Percentiles rank a stretch among this genome's conserved stretches.
Conservation (phyloP, 2,329 filamentous ascomycete species). For the Chrysoporthe cubensis region DNA sequence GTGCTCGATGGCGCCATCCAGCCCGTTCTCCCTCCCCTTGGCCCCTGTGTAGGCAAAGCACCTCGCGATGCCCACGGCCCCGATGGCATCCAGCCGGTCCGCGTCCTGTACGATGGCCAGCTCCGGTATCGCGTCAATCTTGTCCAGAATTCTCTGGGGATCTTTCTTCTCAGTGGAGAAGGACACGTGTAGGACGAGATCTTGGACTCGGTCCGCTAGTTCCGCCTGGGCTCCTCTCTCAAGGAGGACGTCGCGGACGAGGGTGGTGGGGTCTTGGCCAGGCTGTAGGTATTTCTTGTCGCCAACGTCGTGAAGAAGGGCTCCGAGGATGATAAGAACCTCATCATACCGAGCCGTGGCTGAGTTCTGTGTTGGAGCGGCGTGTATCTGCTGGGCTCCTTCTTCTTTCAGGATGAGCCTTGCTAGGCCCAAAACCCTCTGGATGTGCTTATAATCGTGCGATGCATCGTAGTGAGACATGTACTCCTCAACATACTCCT, state of each 20-base stretch:
- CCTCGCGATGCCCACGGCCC: constrained; percentile 81
- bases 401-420: constrained; percentile 64
- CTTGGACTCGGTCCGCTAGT: constrained; percentile 70
- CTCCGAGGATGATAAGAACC: constrained; percentile 67
- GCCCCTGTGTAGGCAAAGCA: constrained; percentile 78
- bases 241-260: constrained; percentile 59
- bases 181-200: constrained; percentile 77
- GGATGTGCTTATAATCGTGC: constrained; percentile 85
- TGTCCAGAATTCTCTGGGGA: constrained; percentile 57
- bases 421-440: constrained; percentile 74
- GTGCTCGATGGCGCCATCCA: constrained; percentile 72
- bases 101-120: constrained; percentile 89
- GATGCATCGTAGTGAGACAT: constrained; percentile 82
- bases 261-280: constrained; percentile 59
- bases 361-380: constrained; percentile 26
- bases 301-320: constrained; percentile 85
- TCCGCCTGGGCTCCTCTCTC: constrained; percentile 59
- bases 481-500: constrained; percentile 68
- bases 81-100: constrained; percentile 86
- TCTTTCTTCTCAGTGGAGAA: constrained; percentile 75
- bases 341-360: constrained; percentile 44
- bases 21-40: constrained; percentile 49
- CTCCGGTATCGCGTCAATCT: constrained; percentile 71
- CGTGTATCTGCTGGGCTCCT: constrained; percentile 32
- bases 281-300: constrained; percentile 77